Conservation (phyloP, 495 filamentous ascomycete genomes). For the Aspergillus cavernicola region DNA sequence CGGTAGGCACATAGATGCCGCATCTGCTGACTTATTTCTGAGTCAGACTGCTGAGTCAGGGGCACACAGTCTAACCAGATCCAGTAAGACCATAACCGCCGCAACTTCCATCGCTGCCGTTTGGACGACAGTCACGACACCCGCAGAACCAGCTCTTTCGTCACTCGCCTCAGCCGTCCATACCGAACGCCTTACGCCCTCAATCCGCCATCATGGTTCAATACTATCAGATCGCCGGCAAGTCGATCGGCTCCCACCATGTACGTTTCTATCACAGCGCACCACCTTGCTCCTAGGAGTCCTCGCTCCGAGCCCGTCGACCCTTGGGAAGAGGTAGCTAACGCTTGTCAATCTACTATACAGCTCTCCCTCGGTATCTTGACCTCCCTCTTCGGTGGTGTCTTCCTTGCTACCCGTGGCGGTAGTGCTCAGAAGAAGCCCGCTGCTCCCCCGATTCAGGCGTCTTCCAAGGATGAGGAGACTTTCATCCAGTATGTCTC, state of each 20-base stretch:
- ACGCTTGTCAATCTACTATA: background rate
- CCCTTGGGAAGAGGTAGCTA: background rate
- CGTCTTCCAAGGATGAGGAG: slow-evolving; percentile 87
- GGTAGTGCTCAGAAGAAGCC: slow-evolving; percentile 53
- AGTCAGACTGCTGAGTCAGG: background rate
- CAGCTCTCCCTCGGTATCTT: slow-evolving; percentile 89
- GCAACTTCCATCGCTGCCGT: slow-evolving; percentile 22
- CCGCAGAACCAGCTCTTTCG: slow-evolving; percentile 13
- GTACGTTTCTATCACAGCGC: slow-evolving; percentile 54
- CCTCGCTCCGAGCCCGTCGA: background rate
- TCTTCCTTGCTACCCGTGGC: slow-evolving; percentile 53
- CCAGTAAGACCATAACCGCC: slow-evolving; percentile 17
- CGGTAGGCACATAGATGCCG: no score
- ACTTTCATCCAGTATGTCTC: slow-evolving; percentile 88
- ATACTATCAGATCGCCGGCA: slow-evolving; percentile 81
- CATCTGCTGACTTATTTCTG: slow-evolving; percentile 20
- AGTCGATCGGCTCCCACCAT: slow-evolving; percentile 87
- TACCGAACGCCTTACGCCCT: slow-evolving; percentile 27
- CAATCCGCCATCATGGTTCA: slow-evolving; percentile 69
- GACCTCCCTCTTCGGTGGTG: slow-evolving; percentile 57
- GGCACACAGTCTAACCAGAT: slow-evolving; percentile 20
- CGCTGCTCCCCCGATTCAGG: slow-evolving; percentile 75
- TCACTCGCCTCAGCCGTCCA: slow-evolving; percentile 19
- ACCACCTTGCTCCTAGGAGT: slow-evolving; percentile 5
- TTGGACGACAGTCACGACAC: slow-evolving; percentile 11